phyloP scores from a whole-genome alignment of 441 rosid species.

The Melastoma candidum region DNA sequence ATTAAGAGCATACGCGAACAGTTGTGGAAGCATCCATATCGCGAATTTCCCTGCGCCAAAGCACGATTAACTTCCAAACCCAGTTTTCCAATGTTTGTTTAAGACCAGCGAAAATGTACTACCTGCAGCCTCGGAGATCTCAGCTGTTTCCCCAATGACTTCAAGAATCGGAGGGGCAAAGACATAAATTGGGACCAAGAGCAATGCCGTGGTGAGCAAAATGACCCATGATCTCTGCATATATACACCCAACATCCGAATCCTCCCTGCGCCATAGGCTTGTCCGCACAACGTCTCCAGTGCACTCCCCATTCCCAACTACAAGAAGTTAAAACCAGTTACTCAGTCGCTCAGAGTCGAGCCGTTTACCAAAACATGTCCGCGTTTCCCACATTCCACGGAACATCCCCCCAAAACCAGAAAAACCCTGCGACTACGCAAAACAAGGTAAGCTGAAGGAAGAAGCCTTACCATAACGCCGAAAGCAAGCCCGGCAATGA shows the following conservation, averaged over 20 bases:
- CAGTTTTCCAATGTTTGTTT: too few relatives aligned
- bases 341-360: background rate
- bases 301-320: constrained; percentile 20
- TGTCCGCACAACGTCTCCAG: constrained; percentile 22
- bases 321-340: background rate
- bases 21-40: constrained; percentile 73
- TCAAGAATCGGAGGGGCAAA: constrained; percentile 75
- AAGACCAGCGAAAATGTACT: background rate
- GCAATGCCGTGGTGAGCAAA: constrained; percentile 52
- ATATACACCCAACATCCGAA: constrained; percentile 67
- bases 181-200: constrained; percentile 52
- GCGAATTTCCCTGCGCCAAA: constrained; percentile 52
- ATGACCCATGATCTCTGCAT: constrained; percentile 97
- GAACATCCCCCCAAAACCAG: constrained; percentile 22
- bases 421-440: background rate
- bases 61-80: background rate
- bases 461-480: constrained; percentile 56
- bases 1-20: constrained; percentile 69
- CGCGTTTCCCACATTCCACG: constrained; percentile 70
- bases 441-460: too few relatives aligned
- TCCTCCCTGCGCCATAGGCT: constrained; percentile 71
- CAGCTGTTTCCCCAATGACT: constrained; percentile 52
- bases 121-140: constrained; percentile 80
- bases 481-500: constrained; percentile 73
- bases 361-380: constrained; percentile 47